Conservation (phyloP, 805 yeast genomes). For the Candida taoyuanica region DNA sequence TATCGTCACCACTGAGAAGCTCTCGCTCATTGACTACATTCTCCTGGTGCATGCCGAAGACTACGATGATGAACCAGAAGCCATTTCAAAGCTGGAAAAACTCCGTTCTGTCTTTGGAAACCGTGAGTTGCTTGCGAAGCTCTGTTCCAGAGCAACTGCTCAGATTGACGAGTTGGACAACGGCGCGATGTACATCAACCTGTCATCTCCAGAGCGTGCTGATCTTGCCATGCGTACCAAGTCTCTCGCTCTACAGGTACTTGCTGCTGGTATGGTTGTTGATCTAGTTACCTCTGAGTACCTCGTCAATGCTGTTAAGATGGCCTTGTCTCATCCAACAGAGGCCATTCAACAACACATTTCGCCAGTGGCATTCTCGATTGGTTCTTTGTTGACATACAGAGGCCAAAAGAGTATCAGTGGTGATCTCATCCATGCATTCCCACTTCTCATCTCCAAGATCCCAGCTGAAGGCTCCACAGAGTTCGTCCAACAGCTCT, state of each 20-base stretch:
- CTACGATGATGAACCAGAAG: conserved; percentile 26
- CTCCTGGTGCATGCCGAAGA: conserved; percentile 12
- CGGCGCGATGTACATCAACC: conserved; percentile 52
- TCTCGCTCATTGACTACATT: conserved; percentile 7
- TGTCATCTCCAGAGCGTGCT: conserved; percentile 45
- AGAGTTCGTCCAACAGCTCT: conserved; percentile 45
- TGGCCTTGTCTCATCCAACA: conserved; percentile 47
- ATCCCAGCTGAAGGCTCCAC: conserved; percentile 47
- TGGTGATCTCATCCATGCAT: conserved; percentile 34
- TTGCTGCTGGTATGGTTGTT: conserved; percentile 49
- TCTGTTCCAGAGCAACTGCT: conserved; percentile 19
- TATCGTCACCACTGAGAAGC: background rate
- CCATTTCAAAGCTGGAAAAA: conserved; percentile 16
- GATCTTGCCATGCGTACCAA: conserved; percentile 51
- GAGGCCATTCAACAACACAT: conserved; percentile 50
- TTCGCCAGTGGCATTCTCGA: conserved; percentile 45
- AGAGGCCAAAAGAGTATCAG: conserved; percentile 29
- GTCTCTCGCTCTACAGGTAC: conserved; percentile 51
- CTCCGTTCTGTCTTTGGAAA: conserved; percentile 19
- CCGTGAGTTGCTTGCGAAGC: conserved; percentile 8
- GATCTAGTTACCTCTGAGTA: conserved; percentile 41
- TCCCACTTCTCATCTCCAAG: conserved; percentile 44
- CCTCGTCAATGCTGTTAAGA: conserved; percentile 43
- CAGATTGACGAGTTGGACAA: conserved; percentile 40
- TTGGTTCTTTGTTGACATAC: conserved; percentile 51